Evolutionary conservation across 192 early-diverging fungal species (phyloP), one percentile per base, ranked within the genome.

Genomic region (Haplosporangium gracile): DNA sequence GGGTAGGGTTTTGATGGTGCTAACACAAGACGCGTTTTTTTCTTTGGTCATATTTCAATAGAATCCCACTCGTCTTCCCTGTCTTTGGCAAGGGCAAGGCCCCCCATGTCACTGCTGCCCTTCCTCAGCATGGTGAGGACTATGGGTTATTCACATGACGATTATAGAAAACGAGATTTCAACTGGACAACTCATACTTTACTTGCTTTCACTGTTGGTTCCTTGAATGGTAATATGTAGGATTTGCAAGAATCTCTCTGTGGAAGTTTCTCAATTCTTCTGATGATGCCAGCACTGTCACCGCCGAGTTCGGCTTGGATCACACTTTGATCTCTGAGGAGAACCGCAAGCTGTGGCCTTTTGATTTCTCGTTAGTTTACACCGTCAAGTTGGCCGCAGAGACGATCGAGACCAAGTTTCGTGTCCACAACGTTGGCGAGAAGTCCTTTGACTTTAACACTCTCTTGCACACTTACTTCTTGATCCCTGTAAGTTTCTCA

Each of bases 401-500:
- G 70, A 94, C 94, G 16, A 87, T 99, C 65, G 93, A 89, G 38
- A 97, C 96, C n/a, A 84, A 90, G 15, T 84, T 99, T 60, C 85
- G 77, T 74, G 93, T 95, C 29, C 94, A 95, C 78, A 99, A 99
- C 88, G 88, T 93, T 42, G 97, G 95, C 49, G 80, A 78, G 36
- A 80, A 85, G 55, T 77, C 91, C 34, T 97, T 97, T 75, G 91
- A 92, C 71, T 98, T 99, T 82, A 97, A 97, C 26, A 88, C 94
- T 39, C 92, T 99, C n/a, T 89, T 99, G 80, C 98, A 99, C 88
- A 97, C 97, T 22, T 99, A 99, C 88, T 94, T 97, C 76, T 81
- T 88, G 18, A 92, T 95, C 60, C 89, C 92, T 22, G 93, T 92
- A 90, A 88, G 79, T 43, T n/a, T 49, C 29, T 69, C 24, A 5